Percentiles rank a stretch among this genome's conserved stretches.
Evolutionary conservation across 805 yeast genomes (phyloP).

Genomic region (Debaryomyces castellii): DNA sequence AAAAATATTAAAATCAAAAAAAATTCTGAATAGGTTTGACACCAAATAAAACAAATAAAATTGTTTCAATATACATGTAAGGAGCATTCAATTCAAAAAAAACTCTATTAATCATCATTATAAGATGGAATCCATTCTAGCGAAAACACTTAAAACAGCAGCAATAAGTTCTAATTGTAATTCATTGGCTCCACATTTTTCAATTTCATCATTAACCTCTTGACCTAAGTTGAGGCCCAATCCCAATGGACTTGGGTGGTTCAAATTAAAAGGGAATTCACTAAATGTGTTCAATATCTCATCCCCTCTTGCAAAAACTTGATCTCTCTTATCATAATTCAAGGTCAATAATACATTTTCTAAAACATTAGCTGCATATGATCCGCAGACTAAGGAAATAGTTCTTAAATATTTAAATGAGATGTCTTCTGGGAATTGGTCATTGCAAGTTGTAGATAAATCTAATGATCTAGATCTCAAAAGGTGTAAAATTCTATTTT

Average conservation of each 20-base stretch:
- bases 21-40: background rate
- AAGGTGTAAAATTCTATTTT: conserved; percentile 66
- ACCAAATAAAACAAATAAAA: conserved; percentile 1
- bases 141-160: conserved; percentile 85
- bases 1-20: background rate
- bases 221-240: conserved; percentile 68
- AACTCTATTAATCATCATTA: conserved; percentile 20
- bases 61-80: background rate
- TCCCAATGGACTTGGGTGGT: conserved; percentile 60
- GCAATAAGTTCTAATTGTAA: conserved; percentile 86
- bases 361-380: conserved; percentile 94
- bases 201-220: conserved; percentile 55
- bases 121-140: conserved; percentile 87
- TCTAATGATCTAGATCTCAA: conserved; percentile 71
- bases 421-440: conserved; percentile 66
- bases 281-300: conserved; percentile 80
- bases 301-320: conserved; percentile 92
- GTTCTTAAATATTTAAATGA: conserved; percentile 75
- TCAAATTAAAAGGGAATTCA: conserved; percentile 74
- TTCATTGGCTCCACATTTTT: conserved; percentile 48
- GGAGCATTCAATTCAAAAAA: background rate
- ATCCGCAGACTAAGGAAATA: conserved; percentile 78
- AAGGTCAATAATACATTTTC: conserved; percentile 80
- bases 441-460: conserved; percentile 38
- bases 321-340: conserved; percentile 81